Base-by-base conservation (phyloP, 495 filamentous ascomycete species). In the Coniosporium apollinis region DNA sequence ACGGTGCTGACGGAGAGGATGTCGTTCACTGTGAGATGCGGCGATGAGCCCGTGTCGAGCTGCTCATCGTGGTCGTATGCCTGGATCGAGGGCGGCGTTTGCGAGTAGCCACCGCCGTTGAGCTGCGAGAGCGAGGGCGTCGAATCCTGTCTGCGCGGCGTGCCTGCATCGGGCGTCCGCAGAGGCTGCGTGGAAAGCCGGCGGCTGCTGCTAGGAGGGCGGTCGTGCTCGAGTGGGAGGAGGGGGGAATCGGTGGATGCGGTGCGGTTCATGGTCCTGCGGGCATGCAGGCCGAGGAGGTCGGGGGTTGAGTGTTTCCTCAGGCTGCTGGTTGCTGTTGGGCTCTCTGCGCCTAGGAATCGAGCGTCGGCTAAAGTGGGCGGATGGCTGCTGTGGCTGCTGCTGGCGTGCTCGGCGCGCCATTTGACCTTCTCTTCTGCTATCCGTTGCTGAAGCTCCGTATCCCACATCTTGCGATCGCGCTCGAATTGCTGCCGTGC, bases 1-100 rank as follows among this genome's bases (percentile, higher is more conserved):
- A 79, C 73, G 5, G 89, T 92, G 2, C 82, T 89, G 13, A 82
- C 82, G 10, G 81, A 89, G 20, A 92, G 69, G 52, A 94, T 76
- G 45, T 96, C 87, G 45, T 86, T 79, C 46, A 87, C 69, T 13
- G 79, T 72, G 36, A 74, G 72, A 0, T 74, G 76, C 3, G 79
- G 80, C 3, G 80, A 76, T 6, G 68, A 67, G 9, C 68, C 66
- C 16, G 67, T 69, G 22, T 69, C 69, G 45, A 80, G 77, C 36
- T 66, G 67, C 37, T 84, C 76, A 24, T 87, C 79, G 16, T 72
- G 66, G 33, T 81, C 75, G 30, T 60, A 64, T 2, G 59, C 49
- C 31, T 51, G 53, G 22, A 75, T 69, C 4, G 70, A 72, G 10
- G 76, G 75, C 2, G 72, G 67, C 6, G 30, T 9, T 13, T 13